Percentiles rank a stretch among this genome's conserved stretches.
phyloP scores from a whole-genome alignment of 495 filamentous ascomycete genomes.

The Penicillium pulvis region DNA sequence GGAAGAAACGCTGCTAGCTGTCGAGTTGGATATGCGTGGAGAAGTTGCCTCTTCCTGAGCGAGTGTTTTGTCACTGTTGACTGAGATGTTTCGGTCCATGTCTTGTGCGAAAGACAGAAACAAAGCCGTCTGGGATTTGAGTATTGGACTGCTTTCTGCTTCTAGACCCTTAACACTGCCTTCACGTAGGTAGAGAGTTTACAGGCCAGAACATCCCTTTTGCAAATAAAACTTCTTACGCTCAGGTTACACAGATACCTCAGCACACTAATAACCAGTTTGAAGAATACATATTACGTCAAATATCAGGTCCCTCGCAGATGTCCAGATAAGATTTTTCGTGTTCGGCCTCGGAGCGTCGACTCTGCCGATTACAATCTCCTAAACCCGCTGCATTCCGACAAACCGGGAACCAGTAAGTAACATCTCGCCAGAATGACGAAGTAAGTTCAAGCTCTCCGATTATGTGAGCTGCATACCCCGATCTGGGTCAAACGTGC shows the following conservation, averaged over 20 bases:
- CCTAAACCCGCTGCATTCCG: conserved; percentile 4
- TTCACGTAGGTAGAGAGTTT: not conserved
- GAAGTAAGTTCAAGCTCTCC: not conserved
- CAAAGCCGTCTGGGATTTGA: not conserved
- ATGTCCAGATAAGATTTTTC: not conserved
- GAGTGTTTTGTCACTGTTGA: not conserved
- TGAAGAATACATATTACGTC: conserved; percentile 21
- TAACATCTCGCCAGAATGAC: not conserved
- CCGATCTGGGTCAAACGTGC: conserved; percentile 12
- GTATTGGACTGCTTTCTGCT: not conserved
- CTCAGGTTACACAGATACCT: not conserved
- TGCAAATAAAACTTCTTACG: not conserved
- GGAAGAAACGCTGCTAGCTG: conserved; percentile 7
- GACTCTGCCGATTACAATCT: conserved; percentile 3
- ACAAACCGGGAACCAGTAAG: not conserved
- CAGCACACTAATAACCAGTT: not conserved
- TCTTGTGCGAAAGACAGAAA: not conserved
- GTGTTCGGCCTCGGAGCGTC: conserved; percentile 2
- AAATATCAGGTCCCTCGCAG: conserved; percentile 1
- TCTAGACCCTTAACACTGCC: not conserved
- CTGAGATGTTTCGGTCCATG: conserved; percentile 2
- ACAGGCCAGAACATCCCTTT: not conserved
- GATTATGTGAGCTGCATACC: conserved; percentile 22
- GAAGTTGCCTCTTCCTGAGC: not conserved
- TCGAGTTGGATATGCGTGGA: not conserved